Conservation (phyloP, 169 alveolate genomes). For the Babesia caballi region DNA sequence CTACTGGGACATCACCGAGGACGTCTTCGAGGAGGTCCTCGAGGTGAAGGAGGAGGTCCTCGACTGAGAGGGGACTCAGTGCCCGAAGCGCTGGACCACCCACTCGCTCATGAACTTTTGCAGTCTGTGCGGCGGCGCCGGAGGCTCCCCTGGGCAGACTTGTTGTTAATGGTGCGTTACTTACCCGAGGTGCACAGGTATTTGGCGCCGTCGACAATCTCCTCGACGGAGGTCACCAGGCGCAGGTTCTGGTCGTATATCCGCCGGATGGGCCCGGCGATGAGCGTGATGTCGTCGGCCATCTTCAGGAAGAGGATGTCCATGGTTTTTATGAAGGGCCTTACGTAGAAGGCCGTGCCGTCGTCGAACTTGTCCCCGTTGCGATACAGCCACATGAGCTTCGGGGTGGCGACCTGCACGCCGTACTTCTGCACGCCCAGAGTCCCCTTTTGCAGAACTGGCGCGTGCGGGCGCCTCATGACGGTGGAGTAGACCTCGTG, state of each 20-base stretch:
- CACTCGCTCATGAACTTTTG: slow-evolving; percentile 80
- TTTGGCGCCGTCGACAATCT: slow-evolving; percentile 86
- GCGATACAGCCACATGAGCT: slow-evolving; percentile 83
- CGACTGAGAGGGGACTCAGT: slow-evolving; percentile 12
- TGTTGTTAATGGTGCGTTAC: neutral
- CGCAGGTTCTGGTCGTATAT: slow-evolving; percentile 83
- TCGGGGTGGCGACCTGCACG: slow-evolving; percentile 80
- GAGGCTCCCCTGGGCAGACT: slow-evolving; percentile 78
- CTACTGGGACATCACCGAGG: slow-evolving; percentile 71
- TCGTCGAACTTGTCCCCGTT: slow-evolving; percentile 87
- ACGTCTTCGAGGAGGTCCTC: slow-evolving; percentile 57
- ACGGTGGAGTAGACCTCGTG: slow-evolving; percentile 81
- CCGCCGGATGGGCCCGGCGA: slow-evolving; percentile 86
- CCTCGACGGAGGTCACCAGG: slow-evolving; percentile 70
- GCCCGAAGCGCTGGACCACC: slow-evolving; percentile 68
- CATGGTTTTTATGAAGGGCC: slow-evolving; percentile 75
- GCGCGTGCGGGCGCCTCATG: slow-evolving; percentile 34
- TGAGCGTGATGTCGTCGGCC: slow-evolving; percentile 69
- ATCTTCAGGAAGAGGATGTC: slow-evolving; percentile 76
- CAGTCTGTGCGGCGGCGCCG: slow-evolving; percentile 80
- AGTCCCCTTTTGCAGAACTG: slow-evolving; percentile 72
- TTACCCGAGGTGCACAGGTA: slow-evolving; percentile 83
- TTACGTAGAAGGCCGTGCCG: slow-evolving; percentile 81
- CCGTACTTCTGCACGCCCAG: slow-evolving; percentile 83
- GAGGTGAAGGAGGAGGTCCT: slow-evolving; percentile 62